Evolutionary conservation across 2,329 filamentous ascomycete species (phyloP).

Genomic region (Ascochyta fabae): DNA sequence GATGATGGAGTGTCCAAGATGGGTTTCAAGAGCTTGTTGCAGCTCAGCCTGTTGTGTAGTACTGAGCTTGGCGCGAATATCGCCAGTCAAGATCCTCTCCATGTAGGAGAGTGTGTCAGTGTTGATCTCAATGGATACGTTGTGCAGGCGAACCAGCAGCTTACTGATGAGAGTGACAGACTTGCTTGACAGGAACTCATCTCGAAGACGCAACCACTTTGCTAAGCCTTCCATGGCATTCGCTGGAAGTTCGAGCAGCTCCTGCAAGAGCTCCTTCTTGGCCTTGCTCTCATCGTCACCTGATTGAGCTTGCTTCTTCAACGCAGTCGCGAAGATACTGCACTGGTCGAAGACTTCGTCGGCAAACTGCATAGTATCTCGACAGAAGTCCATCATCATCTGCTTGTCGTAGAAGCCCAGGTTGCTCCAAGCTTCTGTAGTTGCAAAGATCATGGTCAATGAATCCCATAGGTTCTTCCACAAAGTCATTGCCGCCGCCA

Average conservation of each 20-base stretch:
- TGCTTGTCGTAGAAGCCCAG: conserved; percentile 71
- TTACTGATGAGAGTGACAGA: conserved; percentile 84
- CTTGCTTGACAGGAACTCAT: conserved; percentile 82
- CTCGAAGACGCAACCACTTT: conserved; percentile 88
- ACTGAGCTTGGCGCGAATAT: conserved; percentile 78
- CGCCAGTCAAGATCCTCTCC: conserved; percentile 68
- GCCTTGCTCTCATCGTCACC: conserved; percentile 47
- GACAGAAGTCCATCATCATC: conserved; percentile 89
- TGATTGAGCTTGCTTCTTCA: conserved; percentile 52
- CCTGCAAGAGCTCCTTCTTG: conserved; percentile 51
- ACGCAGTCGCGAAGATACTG: conserved; percentile 77
- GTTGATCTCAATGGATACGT: conserved; percentile 75
- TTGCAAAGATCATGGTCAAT: conserved; percentile 79
- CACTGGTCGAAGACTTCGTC: conserved; percentile 85
- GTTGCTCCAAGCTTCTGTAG: conserved; percentile 82
- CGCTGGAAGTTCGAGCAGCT: conserved; percentile 69
- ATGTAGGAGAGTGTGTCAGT: conserved; percentile 66
- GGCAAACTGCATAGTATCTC: conserved; percentile 93
- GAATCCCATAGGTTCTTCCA: conserved; percentile 87
- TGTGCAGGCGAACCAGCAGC: conserved; percentile 79
- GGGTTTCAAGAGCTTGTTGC: conserved; percentile 64
- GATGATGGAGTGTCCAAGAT: conserved; percentile 49
- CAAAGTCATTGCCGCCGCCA: conserved; percentile 72
- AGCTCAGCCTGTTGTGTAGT: conserved; percentile 86
- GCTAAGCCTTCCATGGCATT: conserved; percentile 72